Base-by-base conservation (phyloP, 2,329 filamentous ascomycete species). In the Ascochyta lentis region DNA sequence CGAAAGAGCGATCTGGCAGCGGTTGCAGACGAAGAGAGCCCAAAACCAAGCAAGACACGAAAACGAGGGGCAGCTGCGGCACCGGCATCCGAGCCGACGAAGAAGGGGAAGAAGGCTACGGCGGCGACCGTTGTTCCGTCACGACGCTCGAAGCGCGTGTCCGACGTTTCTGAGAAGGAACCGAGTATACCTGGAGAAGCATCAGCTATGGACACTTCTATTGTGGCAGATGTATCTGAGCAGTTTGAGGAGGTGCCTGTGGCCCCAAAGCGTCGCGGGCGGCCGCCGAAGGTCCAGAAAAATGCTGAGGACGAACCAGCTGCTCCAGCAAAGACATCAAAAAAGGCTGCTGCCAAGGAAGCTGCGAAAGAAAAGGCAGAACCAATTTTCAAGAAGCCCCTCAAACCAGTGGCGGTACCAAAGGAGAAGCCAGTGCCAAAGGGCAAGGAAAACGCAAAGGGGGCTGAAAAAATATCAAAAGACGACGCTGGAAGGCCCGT, bases 401-500 rank as follows among this genome's bases (percentile, higher is more conserved):
- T 61, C 6, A 72, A 68, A 47, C 61, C 64, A 27, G 49, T 54
- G 5, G 54, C 56, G 24, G 69, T 66, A 49, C 52, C 68, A 4
- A 71, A 68, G 51, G 70, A 57, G 15, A 69, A 71, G 46, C 40
- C 56, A 26, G 49, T 27, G 3, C 23, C 54, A 0, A 62, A 60
- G 38, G 41, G 54, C 24, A 59, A 60, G 15, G 29, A 49, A 19
- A 43, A 55, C 3, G 15, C 58, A 2, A 60, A 59, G 13, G 47
- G 55, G 42, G 42, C 44, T 19, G 49, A 54, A 15, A 59, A 61
- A 15, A 41, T 49, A 3, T 47, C 53, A 3, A 49, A 49, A 12
- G 54, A 56, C 4, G 61, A 69, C 15, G 41, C 63, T 42, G 73
- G 69, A 19, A 74, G 65, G 46, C 63, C 73, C 16, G 69, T 75